Percentiles rank a stretch among this genome's conserved stretches.
phyloP scores from a whole-genome alignment of 164 flowering plant genomes.

The Nymphaea thermarum region DNA sequence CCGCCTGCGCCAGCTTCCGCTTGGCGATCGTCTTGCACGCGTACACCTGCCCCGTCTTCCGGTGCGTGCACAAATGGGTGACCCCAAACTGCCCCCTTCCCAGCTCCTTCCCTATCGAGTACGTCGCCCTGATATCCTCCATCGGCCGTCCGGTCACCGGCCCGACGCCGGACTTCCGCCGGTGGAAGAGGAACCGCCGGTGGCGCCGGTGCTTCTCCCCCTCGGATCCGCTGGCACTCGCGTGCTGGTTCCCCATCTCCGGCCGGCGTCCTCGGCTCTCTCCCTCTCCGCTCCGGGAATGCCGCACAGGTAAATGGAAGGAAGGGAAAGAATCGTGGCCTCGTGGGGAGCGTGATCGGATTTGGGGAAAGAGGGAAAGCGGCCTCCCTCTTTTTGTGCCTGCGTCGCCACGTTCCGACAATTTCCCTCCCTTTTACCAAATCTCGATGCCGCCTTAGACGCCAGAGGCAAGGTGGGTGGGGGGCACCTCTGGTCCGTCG shows the following conservation, averaged over 20 bases:
- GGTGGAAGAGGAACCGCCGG: neutral
- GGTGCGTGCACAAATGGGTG: conserved; percentile 17
- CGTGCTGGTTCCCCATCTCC: neutral
- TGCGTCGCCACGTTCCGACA: neutral
- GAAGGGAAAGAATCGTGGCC: too few relatives aligned
- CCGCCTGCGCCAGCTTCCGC: conserved; percentile 20
- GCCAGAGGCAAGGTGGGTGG: too few relatives aligned
- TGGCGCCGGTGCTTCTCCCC: neutral
- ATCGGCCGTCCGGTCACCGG: conserved; percentile 10
- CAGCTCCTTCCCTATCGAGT: conserved; percentile 22
- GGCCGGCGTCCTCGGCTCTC: neutral
- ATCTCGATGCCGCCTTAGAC: too few relatives aligned
- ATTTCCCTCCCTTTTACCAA: too few relatives aligned
- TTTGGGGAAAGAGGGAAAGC: neutral
- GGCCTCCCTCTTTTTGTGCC: neutral
- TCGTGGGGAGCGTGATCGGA: neutral
- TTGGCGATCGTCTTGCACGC: conserved; percentile 29
- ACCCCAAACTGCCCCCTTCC: conserved; percentile 31
- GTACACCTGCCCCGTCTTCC: conserved; percentile 15
- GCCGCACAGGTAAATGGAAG: too few relatives aligned
- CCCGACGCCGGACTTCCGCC: conserved; percentile 1
- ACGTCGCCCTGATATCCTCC: conserved; percentile 10
- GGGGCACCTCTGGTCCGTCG: too few relatives aligned
- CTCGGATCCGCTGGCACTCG: neutral
- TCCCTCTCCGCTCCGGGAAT: too few relatives aligned